Evolutionary conservation across 139 green algal species (phyloP).

Genomic region (Diplosphaera chodatii): DNA sequence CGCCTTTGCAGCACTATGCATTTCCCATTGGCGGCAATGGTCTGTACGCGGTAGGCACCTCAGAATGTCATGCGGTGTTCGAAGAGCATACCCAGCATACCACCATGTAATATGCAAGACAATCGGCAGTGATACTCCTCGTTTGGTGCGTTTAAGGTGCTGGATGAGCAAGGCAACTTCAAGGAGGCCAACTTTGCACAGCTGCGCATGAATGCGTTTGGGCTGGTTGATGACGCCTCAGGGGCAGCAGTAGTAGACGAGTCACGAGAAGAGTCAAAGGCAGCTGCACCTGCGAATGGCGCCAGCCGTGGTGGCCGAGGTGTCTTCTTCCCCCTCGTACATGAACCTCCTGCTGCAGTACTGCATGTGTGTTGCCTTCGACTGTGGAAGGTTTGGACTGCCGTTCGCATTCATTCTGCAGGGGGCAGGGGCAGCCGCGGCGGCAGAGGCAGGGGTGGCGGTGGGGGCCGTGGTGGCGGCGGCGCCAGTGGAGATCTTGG

Average conservation of each 20-base stretch:
- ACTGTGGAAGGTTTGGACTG: no score
- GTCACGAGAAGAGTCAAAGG: neutral
- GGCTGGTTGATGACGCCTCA: neutral
- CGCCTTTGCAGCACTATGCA: constrained; percentile 90
- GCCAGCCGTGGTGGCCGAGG: constrained; percentile 5
- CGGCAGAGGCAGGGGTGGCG: constrained; percentile 13
- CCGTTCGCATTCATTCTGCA: no score
- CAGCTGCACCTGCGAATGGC: neutral
- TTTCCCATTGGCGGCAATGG: constrained; percentile 67
- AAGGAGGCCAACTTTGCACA: constrained; percentile 63
- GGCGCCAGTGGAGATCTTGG: no score
- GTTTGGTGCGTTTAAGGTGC: no score
- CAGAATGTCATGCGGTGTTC: no score
- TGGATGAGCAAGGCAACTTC: constrained; percentile 66
- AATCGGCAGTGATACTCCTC: no score
- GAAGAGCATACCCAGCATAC: no score
- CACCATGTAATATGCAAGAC: no score
- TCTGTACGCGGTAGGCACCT: constrained; percentile 65
- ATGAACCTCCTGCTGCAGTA: no score
- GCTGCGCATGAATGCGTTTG: constrained; percentile 21
- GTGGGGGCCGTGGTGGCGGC: constrained; percentile 15
- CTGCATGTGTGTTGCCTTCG: no score
- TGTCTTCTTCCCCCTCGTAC: no score
- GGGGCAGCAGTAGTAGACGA: neutral
- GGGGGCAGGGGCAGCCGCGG: constrained; percentile 7